Base-by-base conservation (phyloP, 768 basidiomycete genomes). In the Gloeostereum incarnatum region DNA sequence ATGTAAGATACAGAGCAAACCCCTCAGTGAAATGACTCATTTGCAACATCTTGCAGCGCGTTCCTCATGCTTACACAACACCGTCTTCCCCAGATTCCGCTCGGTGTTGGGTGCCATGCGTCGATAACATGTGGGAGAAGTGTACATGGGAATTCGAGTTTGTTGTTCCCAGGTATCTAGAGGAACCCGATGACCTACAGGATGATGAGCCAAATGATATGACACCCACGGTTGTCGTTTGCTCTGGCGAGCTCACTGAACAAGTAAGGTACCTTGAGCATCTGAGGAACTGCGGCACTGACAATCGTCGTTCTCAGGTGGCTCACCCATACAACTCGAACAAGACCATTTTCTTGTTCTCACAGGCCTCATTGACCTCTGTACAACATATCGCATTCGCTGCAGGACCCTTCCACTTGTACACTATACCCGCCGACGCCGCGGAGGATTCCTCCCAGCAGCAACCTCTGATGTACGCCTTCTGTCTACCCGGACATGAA, bases 101-200 rank as follows among this genome's bases (percentile, higher is more conserved):
- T n/a, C 71, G 96, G 51, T 92, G 89, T 50, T 99, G 96, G 96
- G 81, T 97, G n/a, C 96, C 96, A 10, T 99, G 96, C 51, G 60
- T 97, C 14, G 96, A 99, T 57, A 87, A 78, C 49, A 60, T 91
- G 16, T 94, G 91, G 88, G 93, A 96, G 59, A 82, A 89, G 50
- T 96, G 88, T 49, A 93, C 94, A 5, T 99, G 96, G 96, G 96
- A 99, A 52, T 84, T 98, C 41, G 90, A 97, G 58, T 89, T 96
- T 56, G 78, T 96, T 36, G 93, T 96, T 23, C 92, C 93, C 35
- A 70, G 81, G 46, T 81, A 78, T 51, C 62, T 88, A 10, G 81
- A 89, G 54, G 84, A 84, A 44, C 66, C 62, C 8, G 69, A 72
- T 45, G 43, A 55, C 35, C 38, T 62, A 54, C 66, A 73, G 7